Evolutionary conservation across 2,329 filamentous ascomycete species (phyloP), one percentile per base, ranked within the genome.

Genomic region (Microsporum canis): DNA sequence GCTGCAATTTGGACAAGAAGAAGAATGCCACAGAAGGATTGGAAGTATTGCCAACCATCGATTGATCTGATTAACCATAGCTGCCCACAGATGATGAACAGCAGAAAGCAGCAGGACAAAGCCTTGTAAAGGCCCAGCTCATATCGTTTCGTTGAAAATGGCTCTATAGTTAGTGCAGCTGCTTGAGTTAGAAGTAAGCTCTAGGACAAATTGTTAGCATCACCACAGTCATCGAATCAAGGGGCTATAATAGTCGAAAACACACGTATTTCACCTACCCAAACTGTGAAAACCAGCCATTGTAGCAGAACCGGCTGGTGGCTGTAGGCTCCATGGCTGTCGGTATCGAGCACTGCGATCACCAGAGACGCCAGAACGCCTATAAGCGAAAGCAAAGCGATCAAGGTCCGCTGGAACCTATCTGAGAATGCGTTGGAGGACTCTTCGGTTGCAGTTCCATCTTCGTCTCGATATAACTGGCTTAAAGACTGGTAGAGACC

Each of bases 371-470:
- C 71, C 5, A 75, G 77, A 12, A 83, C 72, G 1, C 85, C 86
- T 41, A 77, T 62, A 10, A 77, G 61, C 0, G 84, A 80, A n/a
- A 82, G 78, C 2, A 83, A 38, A 3, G 83, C 69, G 51, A 88
- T 76, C 27, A 78, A 69, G 3, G 76, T 63, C 69, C 86, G 87
- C 60, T 84, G 79, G 61, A 78, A 67, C 61, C 76, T 82, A 64
- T 83, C 80, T 33, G 86, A 87, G 69, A 86, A 91, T 43, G 78
- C 78, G 27, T 79, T 78, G 59, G 84, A 70, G 1, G 84, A 84
- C 68, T 87, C 84, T 45, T 82, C 78, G 0, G 84, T 87, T 36
- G 85, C 86, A 64, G 80, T 78, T 57, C 88, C 88, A 72, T 91
- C 88, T 63, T 79, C 74, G 68, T 91, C 88, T 66, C 84, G 76